Evolutionary conservation across 495 filamentous ascomycete species (phyloP).

Genomic region (Trichoderma erinaceum): DNA sequence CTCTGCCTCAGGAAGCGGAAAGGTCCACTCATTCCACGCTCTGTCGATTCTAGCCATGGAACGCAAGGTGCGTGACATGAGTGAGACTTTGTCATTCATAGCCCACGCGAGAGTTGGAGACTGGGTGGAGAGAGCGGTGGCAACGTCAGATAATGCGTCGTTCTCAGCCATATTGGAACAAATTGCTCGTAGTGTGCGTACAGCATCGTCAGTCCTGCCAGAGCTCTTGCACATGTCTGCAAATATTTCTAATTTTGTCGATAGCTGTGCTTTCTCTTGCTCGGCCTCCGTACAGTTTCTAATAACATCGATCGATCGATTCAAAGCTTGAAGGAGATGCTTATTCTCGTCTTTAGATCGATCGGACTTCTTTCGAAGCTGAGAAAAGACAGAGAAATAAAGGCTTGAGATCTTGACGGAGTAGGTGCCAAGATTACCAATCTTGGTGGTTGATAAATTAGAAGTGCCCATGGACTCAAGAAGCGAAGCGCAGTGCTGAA

Average conservation of each 20-base stretch:
- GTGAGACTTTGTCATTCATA: slow-evolving; percentile 31
- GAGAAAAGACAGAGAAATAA: slow-evolving; percentile 59
- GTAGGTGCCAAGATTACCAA: slow-evolving; percentile 34
- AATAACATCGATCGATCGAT: slow-evolving; percentile 45
- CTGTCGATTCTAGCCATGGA: slow-evolving; percentile 43
- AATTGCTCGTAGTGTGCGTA: slow-evolving; percentile 37
- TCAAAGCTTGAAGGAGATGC: slow-evolving; percentile 42
- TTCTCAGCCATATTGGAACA: slow-evolving; percentile 40
- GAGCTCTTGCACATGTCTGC: slow-evolving; percentile 38
- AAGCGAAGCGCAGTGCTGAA: slow-evolving; percentile 50
- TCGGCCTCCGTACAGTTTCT: slow-evolving; percentile 38
- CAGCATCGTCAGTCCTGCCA: slow-evolving; percentile 37
- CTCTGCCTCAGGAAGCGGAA: slow-evolving; percentile 35
- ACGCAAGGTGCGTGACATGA: slow-evolving; percentile 40
- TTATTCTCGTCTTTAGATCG: slow-evolving; percentile 39
- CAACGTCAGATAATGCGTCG: slow-evolving; percentile 38
- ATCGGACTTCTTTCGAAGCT: slow-evolving; percentile 30
- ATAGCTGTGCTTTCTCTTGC: slow-evolving; percentile 40
- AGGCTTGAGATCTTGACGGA: slow-evolving; percentile 67
- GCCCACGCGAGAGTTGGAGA: slow-evolving; percentile 35
- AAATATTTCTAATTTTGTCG: slow-evolving; percentile 45
- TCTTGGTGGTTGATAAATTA: slow-evolving; percentile 24
- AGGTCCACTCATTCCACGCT: slow-evolving; percentile 40
- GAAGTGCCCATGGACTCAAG: slow-evolving; percentile 41
- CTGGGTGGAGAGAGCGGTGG: slow-evolving; percentile 27